Percentiles rank a stretch among this genome's conserved stretches.
These are phyloP conservation scores for Zasmidium angulare DNA, from an alignment of 2,329 filamentous ascomycete species.

Conservation along the genomic window DNA sequence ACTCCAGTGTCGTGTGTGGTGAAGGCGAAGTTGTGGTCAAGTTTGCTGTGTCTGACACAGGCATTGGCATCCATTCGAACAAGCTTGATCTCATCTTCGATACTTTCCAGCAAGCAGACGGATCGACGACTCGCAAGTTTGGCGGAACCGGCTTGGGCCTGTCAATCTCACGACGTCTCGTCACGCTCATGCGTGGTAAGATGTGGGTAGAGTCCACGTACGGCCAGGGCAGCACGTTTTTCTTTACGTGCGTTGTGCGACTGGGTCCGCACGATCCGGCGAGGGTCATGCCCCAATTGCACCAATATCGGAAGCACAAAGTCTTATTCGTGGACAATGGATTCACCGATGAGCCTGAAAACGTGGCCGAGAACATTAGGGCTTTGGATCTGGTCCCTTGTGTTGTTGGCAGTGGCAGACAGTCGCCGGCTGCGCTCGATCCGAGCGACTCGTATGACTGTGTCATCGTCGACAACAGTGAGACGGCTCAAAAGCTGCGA, in stretches of 20 bases:
- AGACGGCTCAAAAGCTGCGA: constrained; percentile 80
- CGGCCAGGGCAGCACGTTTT: constrained; percentile 89
- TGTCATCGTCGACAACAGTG: constrained; percentile 91
- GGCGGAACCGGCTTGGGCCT: constrained; percentile 90
- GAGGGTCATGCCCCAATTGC: constrained; percentile 77
- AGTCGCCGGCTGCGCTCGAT: constrained; percentile 53
- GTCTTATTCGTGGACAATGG: constrained; percentile 95
- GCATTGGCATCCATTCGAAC: constrained; percentile 92
- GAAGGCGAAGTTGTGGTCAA: constrained; percentile 87
- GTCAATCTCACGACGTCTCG: constrained; percentile 91
- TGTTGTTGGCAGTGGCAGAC: constrained; percentile 73
- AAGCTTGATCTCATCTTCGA: constrained; percentile 98
- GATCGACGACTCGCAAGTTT: constrained; percentile 93
- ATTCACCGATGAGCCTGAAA: constrained; percentile 71
- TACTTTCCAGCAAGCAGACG: constrained; percentile 97
- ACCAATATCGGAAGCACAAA: constrained; percentile 88
- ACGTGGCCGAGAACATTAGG: constrained; percentile 75
- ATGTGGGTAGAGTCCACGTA: constrained; percentile 95
- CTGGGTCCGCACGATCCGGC: constrained; percentile 76
- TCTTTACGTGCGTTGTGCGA: constrained; percentile 91
- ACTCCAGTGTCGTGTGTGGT: constrained; percentile 64
- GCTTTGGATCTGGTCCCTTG: constrained; percentile 77
- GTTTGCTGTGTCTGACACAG: constrained; percentile 93
- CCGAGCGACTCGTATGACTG: constrained; percentile 78
- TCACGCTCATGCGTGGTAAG: constrained; percentile 93